Base-by-base conservation (phyloP, 306 rosid genomes). In the Begonia fuchsioides region DNA sequence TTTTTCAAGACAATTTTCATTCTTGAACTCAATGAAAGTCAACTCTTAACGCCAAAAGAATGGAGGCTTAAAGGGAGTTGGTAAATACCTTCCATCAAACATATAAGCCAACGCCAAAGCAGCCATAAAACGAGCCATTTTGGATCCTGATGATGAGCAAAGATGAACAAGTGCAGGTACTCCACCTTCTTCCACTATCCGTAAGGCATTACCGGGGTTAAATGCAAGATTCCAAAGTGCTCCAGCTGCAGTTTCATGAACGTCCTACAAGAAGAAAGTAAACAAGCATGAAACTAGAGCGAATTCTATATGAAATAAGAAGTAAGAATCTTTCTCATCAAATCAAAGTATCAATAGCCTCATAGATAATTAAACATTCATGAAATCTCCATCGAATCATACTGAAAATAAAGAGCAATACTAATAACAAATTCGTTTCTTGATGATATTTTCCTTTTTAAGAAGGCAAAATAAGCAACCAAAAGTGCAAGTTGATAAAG, bases 111-210 rank as follows among this genome's bases (percentile, higher is more conserved):
- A 69, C 46, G 98, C 98, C 65, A 92, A 65, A 1, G 98, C 94
- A 53, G 96, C 94, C 98, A 92, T 92, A 77, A 92, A 92, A 32
- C 96, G 93, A 32, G 98, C 98, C 98, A 92, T 92, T 77, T 92
- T 92, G 38, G 94, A 92, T 48, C 71, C 92, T 1, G 96, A 92
- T 5, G 98, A 74, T 62, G 90, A 82, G 62, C 98, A 92, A 50
- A 92, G 96, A 65, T 85, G 79, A 51, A 92, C 98, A 43, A 92
- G 82, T 8, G 94, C 98, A 43, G 94, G 72, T 59, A 85, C 98
- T 55, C 98, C 98, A 17, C 98, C 98, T 75, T 85, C 96, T 75
- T 92, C 94, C 39, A 92, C 98, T 63, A 92, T 92, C 2, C 87
- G 92, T 19, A 92, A 71, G 68, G 98, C 98, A 64, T 92, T 92